Evolutionary conservation across 1,284 basidiomycete species (phyloP).

Genomic region (Stygiomarasmius scandens): DNA sequence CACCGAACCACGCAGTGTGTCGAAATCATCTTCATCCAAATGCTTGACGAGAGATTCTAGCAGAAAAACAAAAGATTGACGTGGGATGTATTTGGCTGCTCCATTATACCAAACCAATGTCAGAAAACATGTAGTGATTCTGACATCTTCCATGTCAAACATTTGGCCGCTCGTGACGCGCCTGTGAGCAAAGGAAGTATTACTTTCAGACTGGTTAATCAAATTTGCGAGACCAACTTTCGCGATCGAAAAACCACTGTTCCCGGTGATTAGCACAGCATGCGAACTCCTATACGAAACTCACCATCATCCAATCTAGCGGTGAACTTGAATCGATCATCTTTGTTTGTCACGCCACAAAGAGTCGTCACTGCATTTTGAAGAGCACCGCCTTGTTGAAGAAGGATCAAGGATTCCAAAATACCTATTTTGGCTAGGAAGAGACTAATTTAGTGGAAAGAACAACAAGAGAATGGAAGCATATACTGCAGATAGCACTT

Average conservation of each 20-base stretch:
- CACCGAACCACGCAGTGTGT: slow-evolving; percentile 2
- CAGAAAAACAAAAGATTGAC: slow-evolving; percentile 7
- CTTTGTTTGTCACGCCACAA: slow-evolving; percentile 14
- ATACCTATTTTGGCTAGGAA: slow-evolving; percentile 43
- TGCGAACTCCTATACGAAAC: too few relatives aligned
- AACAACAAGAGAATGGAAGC: too few relatives aligned
- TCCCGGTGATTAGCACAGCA: too few relatives aligned
- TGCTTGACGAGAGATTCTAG: slow-evolving; percentile 1
- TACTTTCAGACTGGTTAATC: too few relatives aligned
- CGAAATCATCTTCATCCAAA: not conserved
- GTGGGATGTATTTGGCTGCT: slow-evolving; percentile 1
- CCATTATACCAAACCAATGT: slow-evolving; percentile 11
- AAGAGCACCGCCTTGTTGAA: slow-evolving; percentile 18
- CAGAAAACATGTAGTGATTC: slow-evolving; percentile 9
- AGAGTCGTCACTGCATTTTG: slow-evolving; percentile 22
- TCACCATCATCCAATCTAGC: slow-evolving; percentile 31
- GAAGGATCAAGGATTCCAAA: slow-evolving; percentile 37
- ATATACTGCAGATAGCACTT: slow-evolving; percentile 27
- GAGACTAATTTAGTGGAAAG: not conserved
- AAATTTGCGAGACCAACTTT: not conserved
- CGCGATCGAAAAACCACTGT: slow-evolving; percentile 13
- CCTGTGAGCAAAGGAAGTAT: not conserved
- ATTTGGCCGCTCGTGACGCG: not conserved
- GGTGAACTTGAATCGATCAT: slow-evolving; percentile 23
- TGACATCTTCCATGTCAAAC: slow-evolving; percentile 2